phyloP scores from a whole-genome alignment of 1,284 basidiomycete species.

The Cutaneotrichosporon sp. region DNA sequence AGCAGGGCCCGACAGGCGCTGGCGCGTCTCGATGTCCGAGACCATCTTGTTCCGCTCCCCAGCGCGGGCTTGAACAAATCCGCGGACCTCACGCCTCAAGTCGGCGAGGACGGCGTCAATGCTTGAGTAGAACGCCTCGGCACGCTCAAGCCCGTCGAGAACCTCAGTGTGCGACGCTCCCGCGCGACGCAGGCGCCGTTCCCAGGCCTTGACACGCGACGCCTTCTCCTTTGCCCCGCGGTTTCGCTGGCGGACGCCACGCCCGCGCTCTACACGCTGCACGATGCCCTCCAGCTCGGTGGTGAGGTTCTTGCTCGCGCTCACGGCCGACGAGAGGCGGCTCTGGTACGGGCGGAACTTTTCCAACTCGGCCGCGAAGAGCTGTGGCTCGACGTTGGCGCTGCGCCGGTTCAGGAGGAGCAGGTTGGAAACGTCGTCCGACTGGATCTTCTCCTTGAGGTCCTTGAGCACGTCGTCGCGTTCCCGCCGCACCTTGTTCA shows the following conservation, averaged over 20 bases:
- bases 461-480: conserved; percentile 82
- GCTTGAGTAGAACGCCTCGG: conserved; percentile 80
- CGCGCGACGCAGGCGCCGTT: conserved; percentile 65
- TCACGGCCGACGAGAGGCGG: conserved; percentile 67
- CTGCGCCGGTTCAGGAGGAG: conserved; percentile 87
- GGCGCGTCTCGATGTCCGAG: conserved; percentile 62
- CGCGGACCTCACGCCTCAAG: conserved; percentile 59
- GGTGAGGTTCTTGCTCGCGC: conserved; percentile 67
- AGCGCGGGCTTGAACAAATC: conserved; percentile 63
- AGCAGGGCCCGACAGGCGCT: conserved; percentile 18
- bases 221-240: conserved; percentile 67
- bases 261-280: conserved; percentile 65
- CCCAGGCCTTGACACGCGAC: conserved; percentile 66
- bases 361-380: conserved; percentile 89
- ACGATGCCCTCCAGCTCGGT: conserved; percentile 67
- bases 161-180: conserved; percentile 82
- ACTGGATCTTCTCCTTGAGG: conserved; percentile 87
- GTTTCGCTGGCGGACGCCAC: conserved; percentile 66
- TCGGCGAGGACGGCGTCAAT: conserved; percentile 63
- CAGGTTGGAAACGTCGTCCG: conserved; percentile 92
- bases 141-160: conserved; percentile 77
- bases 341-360: conserved; percentile 91
- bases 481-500: conserved; percentile 79
- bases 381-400: conserved; percentile 71
- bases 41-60: conserved; percentile 66